These are phyloP conservation scores for Rhododendron vialii DNA, from an alignment of 148 eudicot genomes.

Conservation along the genomic window DNA sequence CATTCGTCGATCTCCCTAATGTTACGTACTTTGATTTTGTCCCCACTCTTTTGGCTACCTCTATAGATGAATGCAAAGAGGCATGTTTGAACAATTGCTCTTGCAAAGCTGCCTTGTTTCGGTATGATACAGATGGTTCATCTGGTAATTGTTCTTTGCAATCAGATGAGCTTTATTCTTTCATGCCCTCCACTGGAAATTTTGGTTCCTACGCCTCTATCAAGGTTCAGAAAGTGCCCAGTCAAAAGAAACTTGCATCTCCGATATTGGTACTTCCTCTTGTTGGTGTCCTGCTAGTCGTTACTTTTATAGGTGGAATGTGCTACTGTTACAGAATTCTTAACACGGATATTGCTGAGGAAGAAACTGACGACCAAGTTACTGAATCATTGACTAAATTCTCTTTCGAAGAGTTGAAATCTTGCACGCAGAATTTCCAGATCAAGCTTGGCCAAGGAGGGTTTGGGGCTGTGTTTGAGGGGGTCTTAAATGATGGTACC, in stretches of 20 bases:
- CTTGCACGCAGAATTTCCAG: slow-evolving; percentile 14
- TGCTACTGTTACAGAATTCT: background rate
- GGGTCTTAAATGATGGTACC: slow-evolving; percentile 12
- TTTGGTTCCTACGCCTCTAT: slow-evolving; percentile 11
- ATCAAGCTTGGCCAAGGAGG: slow-evolving; percentile 25
- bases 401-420: slow-evolving; percentile 1
- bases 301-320: background rate
- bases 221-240: slow-evolving; percentile 15
- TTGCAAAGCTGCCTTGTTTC: background rate
- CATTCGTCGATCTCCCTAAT: background rate
- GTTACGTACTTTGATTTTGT: background rate
- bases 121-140: background rate
- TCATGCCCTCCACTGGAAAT: background rate
- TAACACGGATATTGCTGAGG: background rate
- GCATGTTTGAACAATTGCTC: slow-evolving; percentile 2
- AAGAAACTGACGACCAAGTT: background rate
- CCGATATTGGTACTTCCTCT: background rate
- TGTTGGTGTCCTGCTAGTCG: background rate
- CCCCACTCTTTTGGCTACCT: background rate
- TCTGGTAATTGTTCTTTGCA: background rate
- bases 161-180: slow-evolving; percentile 1
- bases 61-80: background rate
- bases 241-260: background rate
- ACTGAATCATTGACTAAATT: slow-evolving; percentile 2
- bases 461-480: slow-evolving; percentile 24